Evolutionary conservation across 2,329 filamentous ascomycete genomes (phyloP).

Genomic region (Xylariales sp.): DNA sequence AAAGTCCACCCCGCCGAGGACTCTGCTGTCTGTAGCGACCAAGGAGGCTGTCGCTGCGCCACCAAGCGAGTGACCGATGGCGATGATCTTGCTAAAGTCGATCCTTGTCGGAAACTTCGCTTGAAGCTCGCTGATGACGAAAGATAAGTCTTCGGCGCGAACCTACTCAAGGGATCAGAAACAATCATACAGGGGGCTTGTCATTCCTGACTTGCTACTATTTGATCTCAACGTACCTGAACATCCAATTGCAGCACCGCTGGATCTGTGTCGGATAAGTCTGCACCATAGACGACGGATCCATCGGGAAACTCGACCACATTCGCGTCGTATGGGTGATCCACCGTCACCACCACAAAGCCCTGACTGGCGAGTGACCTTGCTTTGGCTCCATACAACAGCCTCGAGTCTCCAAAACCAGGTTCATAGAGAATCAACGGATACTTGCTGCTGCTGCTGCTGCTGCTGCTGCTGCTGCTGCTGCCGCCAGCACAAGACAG

Average conservation of each 20-base stretch:
- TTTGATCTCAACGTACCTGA: conserved; percentile 1
- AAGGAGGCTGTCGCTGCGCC: conserved; percentile 4
- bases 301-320: conserved; percentile 35
- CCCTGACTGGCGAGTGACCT: conserved; percentile 34
- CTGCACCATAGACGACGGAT: conserved; percentile 14
- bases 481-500: too few species aligned
- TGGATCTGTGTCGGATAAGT: conserved; percentile 8
- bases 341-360: conserved; percentile 36
- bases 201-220: too few species aligned
- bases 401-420: conserved; percentile 20
- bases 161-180: conserved; percentile 1
- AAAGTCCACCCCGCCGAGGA: conserved; percentile 7
- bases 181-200: too few species aligned
- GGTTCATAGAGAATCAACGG: conserved; percentile 31
- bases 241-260: conserved; percentile 4
- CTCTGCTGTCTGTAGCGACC: conserved; percentile 4
- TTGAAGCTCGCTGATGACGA: conserved; percentile 9
- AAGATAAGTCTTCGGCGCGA: conserved; percentile 8
- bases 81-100: conserved; percentile 4
- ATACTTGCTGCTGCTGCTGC: background rate
- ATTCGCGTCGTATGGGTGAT: conserved; percentile 37
- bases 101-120: background rate
- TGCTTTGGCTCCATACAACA: conserved; percentile 34
- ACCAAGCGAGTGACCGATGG: conserved; percentile 10
- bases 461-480: background rate